phyloP scores from a whole-genome alignment of 73 alveolate species.

The Paramecium tetraurelia region DNA sequence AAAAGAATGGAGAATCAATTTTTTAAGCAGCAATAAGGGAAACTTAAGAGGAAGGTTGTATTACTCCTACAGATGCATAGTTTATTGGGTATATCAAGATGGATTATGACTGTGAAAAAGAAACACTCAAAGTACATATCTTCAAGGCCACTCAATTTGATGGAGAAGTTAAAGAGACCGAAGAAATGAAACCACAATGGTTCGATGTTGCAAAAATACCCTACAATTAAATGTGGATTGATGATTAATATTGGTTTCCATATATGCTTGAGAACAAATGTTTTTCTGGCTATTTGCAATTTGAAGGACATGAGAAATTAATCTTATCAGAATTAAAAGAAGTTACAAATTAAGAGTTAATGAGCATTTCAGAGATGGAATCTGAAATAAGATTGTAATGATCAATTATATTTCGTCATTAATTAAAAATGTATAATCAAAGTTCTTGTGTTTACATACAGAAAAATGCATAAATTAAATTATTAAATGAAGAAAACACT shows the following conservation, averaged over 20 bases:
- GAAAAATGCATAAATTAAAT: neutral
- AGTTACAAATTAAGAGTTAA: constrained; percentile 15
- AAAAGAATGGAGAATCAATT: neutral
- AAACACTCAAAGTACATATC: constrained; percentile 36
- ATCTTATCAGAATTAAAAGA: neutral
- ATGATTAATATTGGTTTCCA: constrained; percentile 54
- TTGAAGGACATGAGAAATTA: constrained; percentile 48
- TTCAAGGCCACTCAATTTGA: constrained; percentile 31
- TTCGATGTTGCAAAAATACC: neutral
- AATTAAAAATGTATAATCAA: neutral
- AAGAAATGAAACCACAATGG: constrained; percentile 52
- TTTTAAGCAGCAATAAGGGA: constrained; percentile 53
- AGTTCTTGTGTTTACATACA: neutral
- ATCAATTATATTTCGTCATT: neutral
- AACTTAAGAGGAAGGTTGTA: constrained; percentile 53
- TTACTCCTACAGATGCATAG: constrained; percentile 53
- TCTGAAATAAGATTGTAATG: neutral
- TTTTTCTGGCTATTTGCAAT: constrained; percentile 29
- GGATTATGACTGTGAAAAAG: constrained; percentile 24
- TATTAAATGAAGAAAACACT: neutral
- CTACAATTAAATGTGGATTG: constrained; percentile 51
- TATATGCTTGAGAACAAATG: neutral
- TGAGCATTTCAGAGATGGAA: neutral
- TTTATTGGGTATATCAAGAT: constrained; percentile 25
- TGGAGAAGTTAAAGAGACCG: constrained; percentile 30